A percentile compares a stretch with the other conserved stretches of the same genome.
phyloP scores from a whole-genome alignment of 441 rosid species.

The Erodium texanum region DNA sequence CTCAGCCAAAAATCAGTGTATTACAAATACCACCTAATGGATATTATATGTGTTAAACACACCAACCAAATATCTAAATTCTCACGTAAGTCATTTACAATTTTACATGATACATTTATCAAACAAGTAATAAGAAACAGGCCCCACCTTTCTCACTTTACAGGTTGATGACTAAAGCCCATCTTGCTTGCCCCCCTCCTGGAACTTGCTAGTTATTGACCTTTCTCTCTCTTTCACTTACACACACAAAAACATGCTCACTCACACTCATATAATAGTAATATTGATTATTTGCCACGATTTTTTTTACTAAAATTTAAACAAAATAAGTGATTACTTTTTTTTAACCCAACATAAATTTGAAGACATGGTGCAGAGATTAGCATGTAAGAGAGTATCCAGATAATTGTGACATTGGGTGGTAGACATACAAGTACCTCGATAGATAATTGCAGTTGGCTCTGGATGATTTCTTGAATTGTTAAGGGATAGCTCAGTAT shows the following conservation, averaged over 20 bases:
- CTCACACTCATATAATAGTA: background rate
- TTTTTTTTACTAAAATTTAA: background rate
- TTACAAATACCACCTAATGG: background rate
- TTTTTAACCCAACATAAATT: background rate
- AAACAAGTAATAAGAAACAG: conserved; percentile 3
- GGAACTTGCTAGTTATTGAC: too few species aligned
- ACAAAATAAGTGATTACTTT: background rate
- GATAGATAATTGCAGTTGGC: conserved; percentile 8
- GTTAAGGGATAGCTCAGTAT: background rate
- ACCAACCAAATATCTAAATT: background rate
- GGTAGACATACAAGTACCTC: conserved; percentile 12
- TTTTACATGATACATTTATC: background rate
- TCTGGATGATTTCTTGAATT: conserved; percentile 6
- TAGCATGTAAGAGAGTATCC: background rate
- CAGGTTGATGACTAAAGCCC: too few species aligned
- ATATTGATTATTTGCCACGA: background rate
- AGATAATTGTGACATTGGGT: background rate
- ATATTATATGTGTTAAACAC: background rate
- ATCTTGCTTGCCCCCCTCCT: too few species aligned
- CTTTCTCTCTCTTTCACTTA: background rate
- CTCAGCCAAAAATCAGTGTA: background rate
- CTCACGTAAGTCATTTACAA: background rate
- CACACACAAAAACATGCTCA: background rate
- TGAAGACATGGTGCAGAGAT: background rate
- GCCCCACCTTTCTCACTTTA: background rate